Percentiles rank a stretch among this genome's conserved stretches.
Conservation (phyloP, 2,329 filamentous ascomycete genomes). For the Chaetomiaceae sp. region DNA sequence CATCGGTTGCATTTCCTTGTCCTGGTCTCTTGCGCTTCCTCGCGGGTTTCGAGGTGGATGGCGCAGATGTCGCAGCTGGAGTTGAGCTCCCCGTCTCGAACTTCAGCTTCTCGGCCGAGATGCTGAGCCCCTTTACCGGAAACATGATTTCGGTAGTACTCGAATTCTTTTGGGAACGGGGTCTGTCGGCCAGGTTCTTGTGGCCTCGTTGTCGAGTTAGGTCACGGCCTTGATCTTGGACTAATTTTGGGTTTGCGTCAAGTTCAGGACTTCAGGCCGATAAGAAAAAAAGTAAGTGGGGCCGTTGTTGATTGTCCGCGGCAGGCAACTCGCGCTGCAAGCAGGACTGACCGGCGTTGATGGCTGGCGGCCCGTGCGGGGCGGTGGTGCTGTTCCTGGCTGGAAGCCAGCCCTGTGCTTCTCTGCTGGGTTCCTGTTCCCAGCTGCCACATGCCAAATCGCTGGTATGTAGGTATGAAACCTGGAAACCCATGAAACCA, state of each 20-base stretch:
- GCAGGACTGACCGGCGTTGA: background rate
- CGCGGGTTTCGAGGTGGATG: conserved; percentile 13
- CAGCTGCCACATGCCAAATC: no score
- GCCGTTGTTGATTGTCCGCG: background rate
- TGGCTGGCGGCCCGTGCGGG: no score
- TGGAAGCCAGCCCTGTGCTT: no score
- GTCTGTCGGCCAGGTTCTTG: background rate
- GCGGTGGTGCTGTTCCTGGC: no score
- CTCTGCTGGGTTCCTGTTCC: no score
- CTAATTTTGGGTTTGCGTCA: no score
- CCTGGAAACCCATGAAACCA: no score
- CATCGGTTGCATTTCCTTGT: conserved; percentile 35
- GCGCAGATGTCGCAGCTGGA: conserved; percentile 19
- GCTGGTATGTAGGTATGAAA: no score
- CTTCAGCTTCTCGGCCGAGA: conserved; percentile 68
- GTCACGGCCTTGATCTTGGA: no score
- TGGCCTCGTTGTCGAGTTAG: no score
- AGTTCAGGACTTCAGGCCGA: background rate
- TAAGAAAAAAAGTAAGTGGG: conserved; percentile 20
- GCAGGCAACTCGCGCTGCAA: no score
- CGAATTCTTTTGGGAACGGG: background rate
- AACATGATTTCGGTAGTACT: conserved; percentile 58
- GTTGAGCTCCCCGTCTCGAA: conserved; percentile 50
- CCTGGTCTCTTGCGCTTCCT: conserved; percentile 56
- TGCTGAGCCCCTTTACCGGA: conserved; percentile 86